Percentiles rank a stretch among this genome's conserved stretches.
These are phyloP conservation scores for Auxenochlorella pyrenoidosa DNA, from an alignment of 139 green algal genomes.

Conservation along the genomic window DNA sequence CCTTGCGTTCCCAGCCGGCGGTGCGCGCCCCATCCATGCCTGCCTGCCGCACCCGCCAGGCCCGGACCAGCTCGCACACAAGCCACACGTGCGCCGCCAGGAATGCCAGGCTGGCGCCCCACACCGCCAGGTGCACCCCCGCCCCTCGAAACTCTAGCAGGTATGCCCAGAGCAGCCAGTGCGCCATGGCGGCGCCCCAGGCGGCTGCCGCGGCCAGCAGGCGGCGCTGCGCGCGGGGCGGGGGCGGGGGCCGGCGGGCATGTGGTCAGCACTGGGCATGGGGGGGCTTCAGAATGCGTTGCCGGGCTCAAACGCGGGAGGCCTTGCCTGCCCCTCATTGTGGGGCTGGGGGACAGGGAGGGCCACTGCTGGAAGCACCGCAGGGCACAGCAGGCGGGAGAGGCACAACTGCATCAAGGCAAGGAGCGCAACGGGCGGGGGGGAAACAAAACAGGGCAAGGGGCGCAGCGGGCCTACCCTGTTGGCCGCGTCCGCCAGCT, in stretches of 20 bases:
- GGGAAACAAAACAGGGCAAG: background rate
- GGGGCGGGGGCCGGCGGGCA: too few relatives aligned
- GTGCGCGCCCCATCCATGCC: background rate
- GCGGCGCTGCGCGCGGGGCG: slow-evolving; percentile 15
- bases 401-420: background rate
- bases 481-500: slow-evolving; percentile 30
- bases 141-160: slow-evolving; percentile 66
- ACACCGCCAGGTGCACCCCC: slow-evolving; percentile 67
- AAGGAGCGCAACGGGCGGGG: background rate
- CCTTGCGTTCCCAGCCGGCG: background rate
- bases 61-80: slow-evolving; percentile 43
- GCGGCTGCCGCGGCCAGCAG: slow-evolving; percentile 34
- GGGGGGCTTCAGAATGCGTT: too few relatives aligned
- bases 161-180: slow-evolving; percentile 88
- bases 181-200: slow-evolving; percentile 68
- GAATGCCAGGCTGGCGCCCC: slow-evolving; percentile 70
- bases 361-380: too few relatives aligned
- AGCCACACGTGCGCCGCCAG: slow-evolving; percentile 62
- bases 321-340: too few relatives aligned
- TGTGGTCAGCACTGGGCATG: too few relatives aligned
- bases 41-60: background rate
- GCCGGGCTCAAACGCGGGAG: too few relatives aligned
- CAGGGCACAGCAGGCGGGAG: too few relatives aligned
- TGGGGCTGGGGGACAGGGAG: too few relatives aligned
- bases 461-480: background rate